phyloP scores from a whole-genome alignment of 2,329 filamentous ascomycete species.

The Diaporthe capsici region DNA sequence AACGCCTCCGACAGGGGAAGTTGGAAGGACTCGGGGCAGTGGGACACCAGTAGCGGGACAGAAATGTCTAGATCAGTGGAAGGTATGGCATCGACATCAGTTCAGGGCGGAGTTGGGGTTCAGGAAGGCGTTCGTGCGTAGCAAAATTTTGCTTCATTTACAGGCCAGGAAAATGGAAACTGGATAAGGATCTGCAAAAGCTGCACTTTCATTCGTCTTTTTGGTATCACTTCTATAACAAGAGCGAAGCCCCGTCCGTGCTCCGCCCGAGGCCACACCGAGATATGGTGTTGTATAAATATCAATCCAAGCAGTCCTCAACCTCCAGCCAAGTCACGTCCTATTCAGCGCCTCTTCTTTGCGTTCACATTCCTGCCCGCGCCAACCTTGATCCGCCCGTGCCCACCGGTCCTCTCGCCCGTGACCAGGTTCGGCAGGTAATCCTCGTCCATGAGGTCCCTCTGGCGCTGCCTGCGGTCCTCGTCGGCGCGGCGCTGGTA shows the following conservation, averaged over 20 bases:
- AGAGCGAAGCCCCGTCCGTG: not conserved
- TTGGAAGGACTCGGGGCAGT: not conserved
- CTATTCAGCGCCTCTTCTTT: constrained; percentile 68
- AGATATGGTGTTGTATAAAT: not conserved
- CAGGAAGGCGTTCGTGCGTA: constrained; percentile 35
- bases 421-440: constrained; percentile 88
- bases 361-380: constrained; percentile 91
- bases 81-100: not conserved
- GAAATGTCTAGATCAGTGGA: too few relatives aligned
- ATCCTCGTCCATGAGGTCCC: constrained; percentile 95
- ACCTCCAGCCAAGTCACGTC: not conserved
- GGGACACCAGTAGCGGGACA: too few relatives aligned
- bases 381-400: constrained; percentile 83
- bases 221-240: constrained; percentile 24
- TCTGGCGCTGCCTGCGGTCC: constrained; percentile 77
- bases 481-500: constrained; percentile 76
- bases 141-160: constrained; percentile 36
- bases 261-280: not conserved
- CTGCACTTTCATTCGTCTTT: not conserved
- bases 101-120: constrained; percentile 24
- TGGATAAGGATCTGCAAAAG: not conserved
- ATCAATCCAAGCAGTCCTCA: not conserved
- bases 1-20: not conserved
- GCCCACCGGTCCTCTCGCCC: constrained; percentile 76
- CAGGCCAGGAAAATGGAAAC: not conserved